phyloP scores from a whole-genome alignment of 768 basidiomycete species.

The Mycena haematopus region DNA sequence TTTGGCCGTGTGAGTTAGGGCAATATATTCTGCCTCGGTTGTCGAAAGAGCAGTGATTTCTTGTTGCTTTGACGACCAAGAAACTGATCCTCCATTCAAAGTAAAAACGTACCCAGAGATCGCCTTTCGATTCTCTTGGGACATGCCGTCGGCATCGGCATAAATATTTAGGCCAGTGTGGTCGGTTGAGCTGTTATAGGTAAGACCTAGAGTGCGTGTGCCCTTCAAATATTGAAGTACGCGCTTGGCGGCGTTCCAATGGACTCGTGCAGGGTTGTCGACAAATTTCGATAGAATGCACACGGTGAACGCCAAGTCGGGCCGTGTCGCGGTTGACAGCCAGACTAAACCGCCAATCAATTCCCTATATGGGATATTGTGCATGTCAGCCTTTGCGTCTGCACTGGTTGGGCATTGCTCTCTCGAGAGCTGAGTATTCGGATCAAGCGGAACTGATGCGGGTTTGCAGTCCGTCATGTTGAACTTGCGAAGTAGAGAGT shows the following conservation, averaged over 20 bases:
- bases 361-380: not conserved
- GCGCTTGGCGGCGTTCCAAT: constrained; percentile 6
- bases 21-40: not conserved
- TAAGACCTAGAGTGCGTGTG: not conserved
- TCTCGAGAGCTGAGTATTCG: not conserved
- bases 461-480: not conserved
- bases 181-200: not conserved
- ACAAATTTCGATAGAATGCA: constrained; percentile 5
- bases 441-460: not conserved
- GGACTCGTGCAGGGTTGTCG: not conserved
- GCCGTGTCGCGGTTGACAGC: constrained; percentile 1
- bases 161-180: not conserved
- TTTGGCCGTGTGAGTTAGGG: not conserved
- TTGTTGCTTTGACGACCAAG: not conserved
- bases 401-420: not conserved
- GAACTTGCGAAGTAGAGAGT: not conserved
- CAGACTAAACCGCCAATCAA: constrained; percentile 6
- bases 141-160: not conserved
- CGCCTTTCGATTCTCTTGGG: not conserved
- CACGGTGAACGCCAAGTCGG: constrained; percentile 4
- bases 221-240: constrained; percentile 1
- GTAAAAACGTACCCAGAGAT: not conserved
- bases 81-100: not conserved
- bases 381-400: not conserved
- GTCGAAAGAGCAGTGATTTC: not conserved